Evolutionary conservation across 2,329 filamentous ascomycete species (phyloP), one percentile per base, ranked within the genome.

Genomic region (Trichophyton simii): DNA sequence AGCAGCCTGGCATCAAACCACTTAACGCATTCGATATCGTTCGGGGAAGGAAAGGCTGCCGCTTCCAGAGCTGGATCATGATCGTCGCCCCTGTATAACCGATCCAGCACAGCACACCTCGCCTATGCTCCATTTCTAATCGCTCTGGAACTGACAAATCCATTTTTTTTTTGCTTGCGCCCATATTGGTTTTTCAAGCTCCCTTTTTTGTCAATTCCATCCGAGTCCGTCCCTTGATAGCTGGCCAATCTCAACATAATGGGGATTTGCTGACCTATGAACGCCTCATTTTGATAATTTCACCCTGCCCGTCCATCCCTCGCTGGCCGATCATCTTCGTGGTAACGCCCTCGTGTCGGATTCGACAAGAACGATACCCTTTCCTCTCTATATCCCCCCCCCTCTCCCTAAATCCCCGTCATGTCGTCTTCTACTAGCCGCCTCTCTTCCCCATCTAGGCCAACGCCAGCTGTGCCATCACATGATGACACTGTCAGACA

Each of bases 401-500:
- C 18, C 22, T 7, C 28, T 25, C 36, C 22, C 20, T 13, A 55
- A 36, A 36, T 22, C 57, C 25, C 60, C 60, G 18, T 20, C 41
- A 52, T 61, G 48, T 22, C 57, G 8, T 55, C 25, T 13, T 48
- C 57, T 48, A 41, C 54, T 18, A 41, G 18, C 31, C 46, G 54
- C 28, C 54, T 59, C 48, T 61, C 44, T 20, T 48, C 60, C 58
- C 25, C 60, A 48, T 58, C 54, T 44, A 58, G 63, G 46, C 60
- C 52, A 20, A n/a, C 52, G 52, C 52, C 52, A 55, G 20, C 52
- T 18, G 52, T 11, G 25, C 52, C 31, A 31, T 60, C 36, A 48
- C 41, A 22, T 50, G 44, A 50, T 59, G 36, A 31, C 38, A 42
- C 44, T 50, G 58, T 41, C 42, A 59, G 34, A 34, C 58, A 59